Evolutionary conservation across 495 filamentous ascomycete species (phyloP).

Genomic region (Bacidia gigantensis): DNA sequence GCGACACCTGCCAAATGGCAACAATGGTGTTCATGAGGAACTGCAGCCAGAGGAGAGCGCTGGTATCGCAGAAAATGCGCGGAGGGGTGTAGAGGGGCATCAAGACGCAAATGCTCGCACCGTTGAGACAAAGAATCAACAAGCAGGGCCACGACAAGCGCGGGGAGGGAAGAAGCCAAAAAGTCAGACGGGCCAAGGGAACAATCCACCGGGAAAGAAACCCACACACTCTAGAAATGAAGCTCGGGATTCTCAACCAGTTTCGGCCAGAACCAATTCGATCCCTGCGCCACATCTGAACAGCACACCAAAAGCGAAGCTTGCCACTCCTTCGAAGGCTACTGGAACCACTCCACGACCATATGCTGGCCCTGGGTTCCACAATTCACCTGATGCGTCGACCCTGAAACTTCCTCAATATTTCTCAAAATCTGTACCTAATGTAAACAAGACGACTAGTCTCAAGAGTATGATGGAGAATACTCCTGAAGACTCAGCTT

Average conservation of each 20-base stretch:
- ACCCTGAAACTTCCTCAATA: conserved; percentile 89
- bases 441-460: conserved; percentile 33
- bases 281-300: background rate
- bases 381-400: conserved; percentile 84
- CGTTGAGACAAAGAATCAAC: background rate
- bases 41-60: conserved; percentile 16
- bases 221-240: background rate
- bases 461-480: conserved; percentile 32
- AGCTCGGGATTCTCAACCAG: background rate
- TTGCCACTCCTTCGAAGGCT: conserved; percentile 6
- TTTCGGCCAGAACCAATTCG: background rate
- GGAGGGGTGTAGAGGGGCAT: background rate
- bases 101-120: background rate
- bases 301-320: background rate
- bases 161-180: background rate
- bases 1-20: conserved; percentile 7
- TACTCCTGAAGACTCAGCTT: conserved; percentile 19
- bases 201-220: background rate
- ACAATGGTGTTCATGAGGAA: conserved; percentile 3
- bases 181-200: background rate
- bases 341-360: conserved; percentile 24
- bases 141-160: background rate
- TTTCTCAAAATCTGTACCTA: conserved; percentile 66
- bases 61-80: background rate
- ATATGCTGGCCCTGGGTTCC: conserved; percentile 91